A percentile compares a stretch with the other conserved stretches of the same genome.
phyloP scores from a whole-genome alignment of 495 filamentous ascomycete genomes.

The Aspergillus haitiensis region DNA sequence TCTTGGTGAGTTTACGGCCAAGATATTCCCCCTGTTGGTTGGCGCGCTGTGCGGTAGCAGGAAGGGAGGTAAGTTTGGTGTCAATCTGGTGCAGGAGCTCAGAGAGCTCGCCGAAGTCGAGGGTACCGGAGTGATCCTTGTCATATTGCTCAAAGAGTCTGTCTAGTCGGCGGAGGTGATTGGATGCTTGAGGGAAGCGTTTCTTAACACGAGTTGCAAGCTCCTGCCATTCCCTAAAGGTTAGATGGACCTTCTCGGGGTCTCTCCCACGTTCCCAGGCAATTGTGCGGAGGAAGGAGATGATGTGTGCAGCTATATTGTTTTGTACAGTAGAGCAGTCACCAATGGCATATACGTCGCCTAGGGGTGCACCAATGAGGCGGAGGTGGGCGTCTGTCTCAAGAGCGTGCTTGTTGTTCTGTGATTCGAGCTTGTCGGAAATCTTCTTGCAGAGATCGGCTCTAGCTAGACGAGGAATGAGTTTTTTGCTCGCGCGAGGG shows the following conservation, averaged over 20 bases:
- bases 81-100: conserved; percentile 90
- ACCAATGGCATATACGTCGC: conserved; percentile 97
- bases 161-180: conserved; percentile 86
- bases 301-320: conserved; percentile 83
- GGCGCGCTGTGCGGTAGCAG: conserved; percentile 92
- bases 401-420: conserved; percentile 87
- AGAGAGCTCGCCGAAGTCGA: conserved; percentile 88
- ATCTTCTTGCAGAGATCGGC: conserved; percentile 74
- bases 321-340: conserved; percentile 97
- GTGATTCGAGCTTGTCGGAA: conserved; percentile 68
- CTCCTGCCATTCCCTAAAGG: conserved; percentile 81
- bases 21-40: conserved; percentile 97
- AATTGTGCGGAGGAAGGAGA: conserved; percentile 82
- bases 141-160: conserved; percentile 89
- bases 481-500: neutral
- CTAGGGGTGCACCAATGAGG: conserved; percentile 84
- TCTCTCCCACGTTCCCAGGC: conserved; percentile 91
- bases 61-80: conserved; percentile 80
- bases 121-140: conserved; percentile 84
- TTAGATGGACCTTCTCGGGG: conserved; percentile 77
- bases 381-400: conserved; percentile 96
- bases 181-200: conserved; percentile 89
- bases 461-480: conserved; percentile 56
- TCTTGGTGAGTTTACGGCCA: conserved; percentile 89
- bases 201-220: conserved; percentile 80